Percentiles rank a stretch among this genome's conserved stretches.
Evolutionary conservation across 768 basidiomycete species (phyloP).

Genomic region (Mycena crocata): DNA sequence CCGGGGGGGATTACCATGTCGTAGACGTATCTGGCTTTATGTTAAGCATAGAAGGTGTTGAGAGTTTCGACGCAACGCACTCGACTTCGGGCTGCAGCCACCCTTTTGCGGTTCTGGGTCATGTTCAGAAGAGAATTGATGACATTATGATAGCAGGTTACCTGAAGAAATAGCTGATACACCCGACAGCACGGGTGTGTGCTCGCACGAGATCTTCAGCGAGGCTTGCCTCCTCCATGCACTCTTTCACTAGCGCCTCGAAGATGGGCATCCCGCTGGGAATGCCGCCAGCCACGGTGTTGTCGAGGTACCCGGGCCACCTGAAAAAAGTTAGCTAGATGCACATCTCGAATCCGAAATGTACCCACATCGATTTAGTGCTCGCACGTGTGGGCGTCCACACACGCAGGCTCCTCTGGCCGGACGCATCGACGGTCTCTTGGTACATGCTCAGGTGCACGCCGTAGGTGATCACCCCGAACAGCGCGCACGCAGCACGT

Average conservation of each 20-base stretch:
- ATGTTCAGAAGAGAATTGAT: not conserved
- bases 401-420: conserved; percentile 60
- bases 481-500: conserved; percentile 87
- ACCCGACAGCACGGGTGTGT: conserved; percentile 71
- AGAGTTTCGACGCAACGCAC: conserved; percentile 52
- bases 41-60: not conserved
- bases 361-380: conserved; percentile 88
- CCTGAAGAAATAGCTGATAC: conserved; percentile 87
- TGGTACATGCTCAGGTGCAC: conserved; percentile 89
- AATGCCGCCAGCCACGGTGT: conserved; percentile 93
- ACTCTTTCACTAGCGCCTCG: conserved; percentile 88
- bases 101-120: conserved; percentile 69
- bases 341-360: not conserved
- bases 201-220: conserved; percentile 70
- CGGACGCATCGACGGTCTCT: conserved; percentile 47
- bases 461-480: conserved; percentile 92
- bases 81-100: conserved; percentile 92
- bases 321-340: conserved; percentile 45
- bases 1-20: conserved; percentile 78
- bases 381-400: conserved; percentile 91
- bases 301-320: conserved; percentile 90
- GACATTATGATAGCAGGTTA: conserved; percentile 37
- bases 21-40: conserved; percentile 75
- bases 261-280: conserved; percentile 79
- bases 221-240: conserved; percentile 93